Evolutionary conservation across 176 grass and related monocot genomes (phyloP).

Genomic region (Alloteropsis semialata): DNA sequence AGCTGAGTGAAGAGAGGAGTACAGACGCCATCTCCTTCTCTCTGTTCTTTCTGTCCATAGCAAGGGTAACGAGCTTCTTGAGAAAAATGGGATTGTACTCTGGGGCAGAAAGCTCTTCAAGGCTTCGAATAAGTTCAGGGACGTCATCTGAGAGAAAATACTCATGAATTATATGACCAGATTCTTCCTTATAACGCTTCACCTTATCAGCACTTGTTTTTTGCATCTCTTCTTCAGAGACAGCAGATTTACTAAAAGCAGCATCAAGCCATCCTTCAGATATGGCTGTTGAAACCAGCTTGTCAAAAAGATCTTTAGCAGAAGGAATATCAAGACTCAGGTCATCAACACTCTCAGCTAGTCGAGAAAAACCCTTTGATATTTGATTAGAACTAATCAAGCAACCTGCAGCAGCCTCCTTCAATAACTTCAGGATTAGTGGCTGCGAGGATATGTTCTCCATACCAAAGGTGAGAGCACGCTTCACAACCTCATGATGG

Average conservation of each 20-base stretch:
- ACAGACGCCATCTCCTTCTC: slow-evolving; percentile 89
- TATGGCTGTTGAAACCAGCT: slow-evolving; percentile 52
- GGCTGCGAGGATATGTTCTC: slow-evolving; percentile 51
- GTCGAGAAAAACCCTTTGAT: slow-evolving; percentile 70
- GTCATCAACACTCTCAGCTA: slow-evolving; percentile 69
- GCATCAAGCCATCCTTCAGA: slow-evolving; percentile 74
- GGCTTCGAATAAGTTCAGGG: slow-evolving; percentile 77
- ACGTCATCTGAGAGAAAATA: slow-evolving; percentile 85
- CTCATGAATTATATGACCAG: slow-evolving; percentile 73
- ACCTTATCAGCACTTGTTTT: slow-evolving; percentile 48
- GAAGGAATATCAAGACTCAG: slow-evolving; percentile 75
- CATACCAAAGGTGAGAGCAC: slow-evolving; percentile 60
- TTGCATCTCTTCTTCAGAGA: slow-evolving; percentile 16
- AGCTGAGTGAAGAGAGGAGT: slow-evolving; percentile 73
- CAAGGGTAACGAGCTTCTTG: slow-evolving; percentile 71
- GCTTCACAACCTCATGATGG: slow-evolving; percentile 91
- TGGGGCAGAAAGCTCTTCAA: slow-evolving; percentile 65
- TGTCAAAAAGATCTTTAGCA: slow-evolving; percentile 60
- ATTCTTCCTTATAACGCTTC: slow-evolving; percentile 69
- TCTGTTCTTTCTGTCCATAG: slow-evolving; percentile 81
- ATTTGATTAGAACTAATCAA: slow-evolving; percentile 87
- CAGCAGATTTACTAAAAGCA: slow-evolving; percentile 42
- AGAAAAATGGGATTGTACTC: slow-evolving; percentile 79
- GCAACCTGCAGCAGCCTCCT: slow-evolving; percentile 56
- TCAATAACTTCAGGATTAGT: slow-evolving; percentile 61